phyloP scores from a whole-genome alignment of 1,284 basidiomycete species.

The Macrocybe sp. region DNA sequence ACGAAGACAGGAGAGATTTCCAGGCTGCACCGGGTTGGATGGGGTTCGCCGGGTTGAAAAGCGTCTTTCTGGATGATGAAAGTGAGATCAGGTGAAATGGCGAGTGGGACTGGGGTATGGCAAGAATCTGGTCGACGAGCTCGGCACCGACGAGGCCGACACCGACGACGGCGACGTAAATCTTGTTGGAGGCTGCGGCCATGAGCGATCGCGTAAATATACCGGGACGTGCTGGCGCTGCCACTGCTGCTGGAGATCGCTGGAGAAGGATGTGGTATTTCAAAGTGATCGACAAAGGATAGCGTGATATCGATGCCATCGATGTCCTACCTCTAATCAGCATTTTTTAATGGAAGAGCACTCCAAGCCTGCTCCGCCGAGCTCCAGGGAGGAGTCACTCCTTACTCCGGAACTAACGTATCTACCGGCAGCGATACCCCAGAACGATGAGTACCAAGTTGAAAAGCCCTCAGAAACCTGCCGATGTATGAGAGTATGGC shows the following conservation, averaged over 20 bases:
- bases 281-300: conserved; percentile 5
- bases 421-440: neutral
- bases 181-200: conserved; percentile 16
- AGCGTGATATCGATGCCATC: conserved; percentile 13
- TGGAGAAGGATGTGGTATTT: neutral
- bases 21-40: conserved; percentile 33
- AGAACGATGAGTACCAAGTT: too few species aligned
- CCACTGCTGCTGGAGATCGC: too few species aligned
- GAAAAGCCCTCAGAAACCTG: too few species aligned
- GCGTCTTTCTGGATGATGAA: conserved; percentile 71
- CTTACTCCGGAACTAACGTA: neutral
- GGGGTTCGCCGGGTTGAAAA: conserved; percentile 47
- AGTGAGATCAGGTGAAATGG: conserved; percentile 75
- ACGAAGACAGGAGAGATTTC: conserved; percentile 41
- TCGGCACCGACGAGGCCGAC: conserved; percentile 87
- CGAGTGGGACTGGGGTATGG: conserved; percentile 52
- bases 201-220: conserved; percentile 1
- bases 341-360: neutral
- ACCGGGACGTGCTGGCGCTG: too few species aligned
- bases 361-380: neutral
- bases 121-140: conserved; percentile 74
- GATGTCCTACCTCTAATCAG: conserved; percentile 3
- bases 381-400: neutral
- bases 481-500: too few species aligned
- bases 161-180: conserved; percentile 77